Evolutionary conservation across 768 basidiomycete genomes (phyloP).

Genomic region (Suillus discolor): DNA sequence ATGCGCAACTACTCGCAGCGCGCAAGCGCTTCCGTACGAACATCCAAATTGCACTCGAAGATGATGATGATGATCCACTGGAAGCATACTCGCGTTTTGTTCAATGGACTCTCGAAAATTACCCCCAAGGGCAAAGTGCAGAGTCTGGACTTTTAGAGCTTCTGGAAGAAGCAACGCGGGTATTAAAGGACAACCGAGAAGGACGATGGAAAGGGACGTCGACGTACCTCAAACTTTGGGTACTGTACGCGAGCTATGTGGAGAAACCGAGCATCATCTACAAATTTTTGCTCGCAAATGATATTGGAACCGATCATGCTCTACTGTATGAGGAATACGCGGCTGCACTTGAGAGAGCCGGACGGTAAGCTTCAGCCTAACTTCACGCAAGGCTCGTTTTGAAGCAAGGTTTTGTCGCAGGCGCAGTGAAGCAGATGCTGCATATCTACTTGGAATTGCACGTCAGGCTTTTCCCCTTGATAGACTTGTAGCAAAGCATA

Average conservation of each 20-base stretch:
- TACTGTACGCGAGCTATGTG: conserved; percentile 90
- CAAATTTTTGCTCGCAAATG: conserved; percentile 86
- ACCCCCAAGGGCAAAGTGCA: conserved; percentile 88
- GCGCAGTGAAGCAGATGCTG: conserved; percentile 85
- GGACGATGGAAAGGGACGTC: conserved; percentile 78
- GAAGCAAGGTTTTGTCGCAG: conserved; percentile 41
- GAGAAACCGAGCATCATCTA: conserved; percentile 89
- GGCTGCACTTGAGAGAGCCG: conserved; percentile 76
- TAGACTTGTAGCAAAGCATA: conserved; percentile 72
- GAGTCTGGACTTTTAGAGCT: conserved; percentile 92
- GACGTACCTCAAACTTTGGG: conserved; percentile 92
- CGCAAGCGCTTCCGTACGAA: conserved; percentile 71
- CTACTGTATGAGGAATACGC: conserved; percentile 94
- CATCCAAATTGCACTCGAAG: conserved; percentile 66
- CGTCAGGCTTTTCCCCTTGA: conserved; percentile 81
- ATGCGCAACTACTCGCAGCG: conserved; percentile 64
- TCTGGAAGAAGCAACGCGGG: conserved; percentile 88
- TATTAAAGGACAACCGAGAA: conserved; percentile 74
- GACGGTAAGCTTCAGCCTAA: conserved; percentile 58
- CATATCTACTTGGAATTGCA: conserved; percentile 86
- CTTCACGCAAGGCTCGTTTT: conserved; percentile 31
- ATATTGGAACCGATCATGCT: conserved; percentile 82
- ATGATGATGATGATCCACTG: conserved; percentile 81
- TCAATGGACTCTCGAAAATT: conserved; percentile 91
- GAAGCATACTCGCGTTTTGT: conserved; percentile 88